Evolutionary conservation across 1,139 yeast genomes (phyloP).

Genomic region (Citeromyces siamensis): DNA sequence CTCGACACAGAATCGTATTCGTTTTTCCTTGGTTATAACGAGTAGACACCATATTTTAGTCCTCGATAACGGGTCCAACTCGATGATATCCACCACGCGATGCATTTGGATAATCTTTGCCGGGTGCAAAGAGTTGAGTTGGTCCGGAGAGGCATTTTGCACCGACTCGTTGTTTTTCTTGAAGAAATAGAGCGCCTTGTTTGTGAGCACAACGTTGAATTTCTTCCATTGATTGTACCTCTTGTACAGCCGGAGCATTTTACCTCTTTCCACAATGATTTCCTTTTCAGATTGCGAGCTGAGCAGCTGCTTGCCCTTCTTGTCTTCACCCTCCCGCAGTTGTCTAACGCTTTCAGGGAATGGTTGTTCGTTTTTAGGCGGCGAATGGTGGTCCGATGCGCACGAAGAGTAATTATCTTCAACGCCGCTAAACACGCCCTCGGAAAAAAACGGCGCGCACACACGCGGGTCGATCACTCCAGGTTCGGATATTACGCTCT

Average conservation of each 20-base stretch:
- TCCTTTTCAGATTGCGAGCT: conserved; percentile 5
- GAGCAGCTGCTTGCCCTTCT: not conserved
- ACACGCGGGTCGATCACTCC: not conserved
- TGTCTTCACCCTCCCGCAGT: not conserved
- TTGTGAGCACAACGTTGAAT: conserved; percentile 31
- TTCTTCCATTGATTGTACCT: conserved; percentile 36
- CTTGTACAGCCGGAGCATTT: conserved; percentile 25
- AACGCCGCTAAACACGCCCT: conserved; percentile 6
- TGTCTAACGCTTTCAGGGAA: conserved; percentile 3
- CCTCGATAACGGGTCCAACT: conserved; percentile 33
- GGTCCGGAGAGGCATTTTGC: conserved; percentile 7
- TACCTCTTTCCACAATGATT: conserved; percentile 26
- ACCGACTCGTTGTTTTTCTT: conserved; percentile 18
- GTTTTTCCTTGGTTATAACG: conserved; percentile 32
- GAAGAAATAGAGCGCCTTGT: conserved; percentile 26
- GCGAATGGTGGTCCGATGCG: conserved; percentile 7
- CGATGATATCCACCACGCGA: conserved; percentile 39
- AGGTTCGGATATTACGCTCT: conserved; percentile 16
- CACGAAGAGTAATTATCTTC: conserved; percentile 9
- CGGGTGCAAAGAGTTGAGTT: conserved; percentile 9
- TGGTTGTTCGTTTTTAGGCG: conserved; percentile 2
- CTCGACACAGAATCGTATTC: conserved; percentile 30
- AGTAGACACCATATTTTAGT: conserved; percentile 33
- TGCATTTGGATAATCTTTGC: conserved; percentile 22
- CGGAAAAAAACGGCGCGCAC: not conserved